Evolutionary conservation across 305 asterid genomes (phyloP).

Genomic region (Salvia sclarea): DNA sequence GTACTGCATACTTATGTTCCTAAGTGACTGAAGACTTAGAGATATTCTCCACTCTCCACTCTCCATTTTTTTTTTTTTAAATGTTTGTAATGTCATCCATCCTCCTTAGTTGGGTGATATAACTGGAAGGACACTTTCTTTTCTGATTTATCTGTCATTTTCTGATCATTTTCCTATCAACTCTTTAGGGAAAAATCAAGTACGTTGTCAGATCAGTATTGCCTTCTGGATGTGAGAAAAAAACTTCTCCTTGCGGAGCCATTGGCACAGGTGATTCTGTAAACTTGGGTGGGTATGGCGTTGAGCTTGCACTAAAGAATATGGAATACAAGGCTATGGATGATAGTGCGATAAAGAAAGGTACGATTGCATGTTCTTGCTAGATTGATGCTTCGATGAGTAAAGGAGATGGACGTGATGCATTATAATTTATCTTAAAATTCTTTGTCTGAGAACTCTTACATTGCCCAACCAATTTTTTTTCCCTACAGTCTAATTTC

Average conservation of each 20-base stretch:
- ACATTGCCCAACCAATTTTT: background rate
- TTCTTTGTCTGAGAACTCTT: background rate
- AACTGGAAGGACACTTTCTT: constrained; percentile 16
- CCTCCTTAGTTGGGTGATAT: constrained; percentile 11
- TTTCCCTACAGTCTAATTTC: background rate
- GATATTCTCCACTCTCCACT: constrained; percentile 8
- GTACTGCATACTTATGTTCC: constrained; percentile 12
- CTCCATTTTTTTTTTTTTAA: too few species aligned
- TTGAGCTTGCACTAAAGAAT: constrained; percentile 98
- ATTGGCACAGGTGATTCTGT: constrained; percentile 81
- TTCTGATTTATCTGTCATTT: constrained; percentile 11
- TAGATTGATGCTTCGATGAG: constrained; percentile 22
- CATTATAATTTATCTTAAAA: constrained; percentile 20
- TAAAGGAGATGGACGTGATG: background rate
- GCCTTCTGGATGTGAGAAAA: constrained; percentile 87
- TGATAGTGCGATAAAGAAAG: constrained; percentile 82
- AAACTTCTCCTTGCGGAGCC: constrained; percentile 71
- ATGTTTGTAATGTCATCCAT: background rate
- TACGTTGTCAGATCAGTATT: constrained; percentile 91
- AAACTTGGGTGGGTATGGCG: constrained; percentile 96
- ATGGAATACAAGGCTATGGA: constrained; percentile 99
- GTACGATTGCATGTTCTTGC: constrained; percentile 39
- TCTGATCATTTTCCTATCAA: constrained; percentile 18
- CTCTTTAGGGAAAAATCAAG: constrained; percentile 67
- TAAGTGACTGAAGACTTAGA: background rate